Percentiles rank a stretch among this genome's conserved stretches.
These are phyloP conservation scores for Phytophthora pseudosyringae DNA, from an alignment of 352 stramenopile species.

Conservation along the genomic window DNA sequence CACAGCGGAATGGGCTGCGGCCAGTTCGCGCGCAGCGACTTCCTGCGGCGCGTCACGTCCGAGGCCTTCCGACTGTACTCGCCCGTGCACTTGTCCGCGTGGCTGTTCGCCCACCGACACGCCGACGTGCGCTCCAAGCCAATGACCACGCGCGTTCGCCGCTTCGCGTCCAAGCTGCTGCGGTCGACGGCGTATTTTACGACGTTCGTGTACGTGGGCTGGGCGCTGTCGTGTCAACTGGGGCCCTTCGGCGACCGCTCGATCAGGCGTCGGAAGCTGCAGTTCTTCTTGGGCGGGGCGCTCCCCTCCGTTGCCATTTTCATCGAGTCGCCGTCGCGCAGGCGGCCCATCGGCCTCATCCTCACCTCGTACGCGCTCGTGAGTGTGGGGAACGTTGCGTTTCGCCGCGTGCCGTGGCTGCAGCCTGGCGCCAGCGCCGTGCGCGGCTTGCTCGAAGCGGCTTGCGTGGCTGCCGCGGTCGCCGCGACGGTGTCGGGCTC, in stretches of 20 bases:
- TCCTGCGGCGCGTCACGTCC: slow-evolving; percentile 43
- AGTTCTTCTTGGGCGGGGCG: slow-evolving; percentile 58
- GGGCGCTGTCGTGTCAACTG: slow-evolving; percentile 52
- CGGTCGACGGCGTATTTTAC: slow-evolving; percentile 64
- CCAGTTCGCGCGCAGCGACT: slow-evolving; percentile 51
- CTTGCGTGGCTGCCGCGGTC: slow-evolving; percentile 40
- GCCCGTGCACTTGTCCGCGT: slow-evolving; percentile 64
- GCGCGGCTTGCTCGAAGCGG: slow-evolving; percentile 47
- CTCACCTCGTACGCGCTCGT: slow-evolving; percentile 67
- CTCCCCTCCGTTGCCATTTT: slow-evolving; percentile 57
- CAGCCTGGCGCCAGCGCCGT: slow-evolving; percentile 36
- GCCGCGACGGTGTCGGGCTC: slow-evolving; percentile 48
- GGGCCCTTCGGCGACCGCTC: slow-evolving; percentile 49
- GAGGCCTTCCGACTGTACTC: slow-evolving; percentile 59
- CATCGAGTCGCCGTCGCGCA: slow-evolving; percentile 54
- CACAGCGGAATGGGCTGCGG: slow-evolving; percentile 48
- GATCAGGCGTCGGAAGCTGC: slow-evolving; percentile 52
- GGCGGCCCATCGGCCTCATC: slow-evolving; percentile 63
- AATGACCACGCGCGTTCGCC: slow-evolving; percentile 27
- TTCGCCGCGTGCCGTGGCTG: slow-evolving; percentile 43
- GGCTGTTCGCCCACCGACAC: slow-evolving; percentile 52
- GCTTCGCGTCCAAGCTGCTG: slow-evolving; percentile 46
- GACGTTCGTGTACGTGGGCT: slow-evolving; percentile 58
- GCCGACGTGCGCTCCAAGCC: slow-evolving; percentile 46
- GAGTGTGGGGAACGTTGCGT: slow-evolving; percentile 53